These are phyloP conservation scores for Piloderma croceum DNA, from an alignment of 768 basidiomycete genomes.

Conservation along the genomic window DNA sequence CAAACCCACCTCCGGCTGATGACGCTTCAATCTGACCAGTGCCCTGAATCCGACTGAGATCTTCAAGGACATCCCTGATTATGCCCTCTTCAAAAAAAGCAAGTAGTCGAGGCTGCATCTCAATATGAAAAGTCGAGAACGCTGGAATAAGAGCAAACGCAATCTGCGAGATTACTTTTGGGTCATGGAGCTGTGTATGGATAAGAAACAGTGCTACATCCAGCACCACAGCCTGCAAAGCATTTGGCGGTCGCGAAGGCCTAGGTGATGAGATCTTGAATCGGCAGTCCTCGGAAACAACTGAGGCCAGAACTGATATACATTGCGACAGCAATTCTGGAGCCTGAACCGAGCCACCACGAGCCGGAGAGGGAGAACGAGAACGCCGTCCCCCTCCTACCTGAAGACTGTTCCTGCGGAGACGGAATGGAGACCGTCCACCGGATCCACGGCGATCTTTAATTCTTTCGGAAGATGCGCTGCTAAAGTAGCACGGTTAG, in stretches of 20 bases:
- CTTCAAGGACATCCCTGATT: constrained; percentile 48
- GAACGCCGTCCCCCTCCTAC: constrained; percentile 36
- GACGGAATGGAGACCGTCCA: constrained; percentile 36
- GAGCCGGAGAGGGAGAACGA: constrained; percentile 45
- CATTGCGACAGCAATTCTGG: constrained; percentile 56
- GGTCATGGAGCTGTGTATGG: constrained; percentile 46
- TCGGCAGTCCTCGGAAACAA: constrained; percentile 69
- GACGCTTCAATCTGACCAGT: neutral
- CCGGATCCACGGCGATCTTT: constrained; percentile 21
- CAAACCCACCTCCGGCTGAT: too few relatives aligned
- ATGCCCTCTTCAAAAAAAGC: constrained; percentile 63
- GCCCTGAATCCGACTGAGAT: constrained; percentile 36
- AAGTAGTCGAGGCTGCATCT: constrained; percentile 60
- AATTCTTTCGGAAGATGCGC: constrained; percentile 16
- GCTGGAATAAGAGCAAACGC: constrained; percentile 70
- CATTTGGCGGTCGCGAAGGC: constrained; percentile 64
- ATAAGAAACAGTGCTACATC: constrained; percentile 69
- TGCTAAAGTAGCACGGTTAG: constrained; percentile 9
- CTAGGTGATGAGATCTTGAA: constrained; percentile 54
- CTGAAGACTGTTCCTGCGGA: constrained; percentile 39
- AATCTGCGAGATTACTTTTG: constrained; percentile 50
- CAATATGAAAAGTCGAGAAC: constrained; percentile 58
- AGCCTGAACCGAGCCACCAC: constrained; percentile 27
- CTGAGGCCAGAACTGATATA: constrained; percentile 53
- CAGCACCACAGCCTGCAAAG: constrained; percentile 65